A percentile compares a stretch with the other conserved stretches of the same genome.
Evolutionary conservation across 371 early-diverging fungal species (phyloP).

Genomic region (Lichtheimia hyalospora): DNA sequence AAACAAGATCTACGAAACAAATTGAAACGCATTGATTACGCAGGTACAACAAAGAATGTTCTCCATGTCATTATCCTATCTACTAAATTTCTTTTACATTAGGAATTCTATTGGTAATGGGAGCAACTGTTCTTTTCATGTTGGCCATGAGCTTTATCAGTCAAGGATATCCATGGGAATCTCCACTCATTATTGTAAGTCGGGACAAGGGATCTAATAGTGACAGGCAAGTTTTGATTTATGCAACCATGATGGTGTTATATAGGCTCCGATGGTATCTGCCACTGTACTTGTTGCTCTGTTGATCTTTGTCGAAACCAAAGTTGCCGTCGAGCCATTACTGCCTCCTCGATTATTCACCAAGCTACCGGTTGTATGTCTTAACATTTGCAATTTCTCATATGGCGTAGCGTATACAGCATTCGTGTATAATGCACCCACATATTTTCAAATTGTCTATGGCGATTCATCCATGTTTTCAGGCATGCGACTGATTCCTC

Average conservation of each 20-base stretch:
- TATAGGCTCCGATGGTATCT: too few species aligned
- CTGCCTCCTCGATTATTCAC: not conserved
- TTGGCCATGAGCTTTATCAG: not conserved
- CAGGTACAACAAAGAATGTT: not conserved
- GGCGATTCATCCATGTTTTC: slow-evolving; percentile 52
- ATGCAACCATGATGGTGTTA: too few species aligned
- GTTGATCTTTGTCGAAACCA: not conserved
- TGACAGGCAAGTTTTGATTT: too few species aligned
- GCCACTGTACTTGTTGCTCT: not conserved
- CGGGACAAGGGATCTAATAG: too few species aligned
- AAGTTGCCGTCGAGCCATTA: not conserved
- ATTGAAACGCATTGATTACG: not conserved
- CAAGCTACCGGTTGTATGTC: slow-evolving; percentile 37
- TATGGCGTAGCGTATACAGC: slow-evolving; percentile 54
- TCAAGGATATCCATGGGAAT: not conserved
- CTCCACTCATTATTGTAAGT: not conserved
- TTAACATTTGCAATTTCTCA: slow-evolving; percentile 50
- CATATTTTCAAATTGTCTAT: slow-evolving; percentile 77
- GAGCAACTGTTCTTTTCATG: not conserved
- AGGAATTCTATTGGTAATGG: not conserved
- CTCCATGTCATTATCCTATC: not conserved
- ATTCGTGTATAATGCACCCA: slow-evolving; percentile 60
- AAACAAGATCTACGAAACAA: not conserved
- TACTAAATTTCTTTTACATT: not conserved
- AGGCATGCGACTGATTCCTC: slow-evolving; percentile 43